Percentiles rank a stretch among this genome's conserved stretches.
Evolutionary conservation across 192 early-diverging fungal species (phyloP).

Genomic region (Coemansia sp.): DNA sequence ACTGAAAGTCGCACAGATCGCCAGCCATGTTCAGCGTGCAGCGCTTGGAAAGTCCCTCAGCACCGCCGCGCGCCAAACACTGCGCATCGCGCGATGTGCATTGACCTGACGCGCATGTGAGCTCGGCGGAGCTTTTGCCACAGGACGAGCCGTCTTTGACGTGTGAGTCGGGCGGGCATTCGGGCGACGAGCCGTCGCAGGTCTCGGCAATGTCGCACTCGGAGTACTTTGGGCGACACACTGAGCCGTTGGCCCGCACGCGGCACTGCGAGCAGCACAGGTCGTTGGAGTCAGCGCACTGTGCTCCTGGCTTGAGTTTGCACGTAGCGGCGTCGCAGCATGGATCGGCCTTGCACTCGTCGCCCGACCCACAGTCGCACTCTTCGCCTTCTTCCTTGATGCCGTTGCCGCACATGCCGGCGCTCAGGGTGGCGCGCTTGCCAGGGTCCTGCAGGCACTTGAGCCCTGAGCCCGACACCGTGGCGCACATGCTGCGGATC

Average conservation of each 20-base stretch:
- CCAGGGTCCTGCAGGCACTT: constrained; percentile 53
- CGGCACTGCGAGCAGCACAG: constrained; percentile 78
- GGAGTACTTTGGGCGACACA: constrained; percentile 74
- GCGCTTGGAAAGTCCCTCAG: constrained; percentile 54
- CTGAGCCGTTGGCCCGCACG: constrained; percentile 53
- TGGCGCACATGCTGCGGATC: constrained; percentile 58
- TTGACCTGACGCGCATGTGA: constrained; percentile 67
- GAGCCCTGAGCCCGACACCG: constrained; percentile 17
- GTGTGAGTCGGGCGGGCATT: constrained; percentile 71
- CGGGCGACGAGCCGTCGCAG: constrained; percentile 69
- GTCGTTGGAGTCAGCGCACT: constrained; percentile 83
- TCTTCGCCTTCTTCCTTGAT: constrained; percentile 85
- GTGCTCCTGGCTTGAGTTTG: constrained; percentile 70
- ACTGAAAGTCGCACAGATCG: constrained; percentile 64
- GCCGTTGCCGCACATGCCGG: constrained; percentile 92
- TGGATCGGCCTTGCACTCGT: constrained; percentile 69
- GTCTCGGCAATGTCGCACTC: constrained; percentile 78
- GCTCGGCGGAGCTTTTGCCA: constrained; percentile 24
- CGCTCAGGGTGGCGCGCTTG: constrained; percentile 37
- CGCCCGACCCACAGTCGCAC: constrained; percentile 81
- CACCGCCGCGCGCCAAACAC: constrained; percentile 59
- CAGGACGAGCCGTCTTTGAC: constrained; percentile 70
- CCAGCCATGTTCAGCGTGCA: constrained; percentile 57
- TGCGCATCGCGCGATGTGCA: constrained; percentile 75
- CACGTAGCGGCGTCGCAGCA: constrained; percentile 86